These are phyloP conservation scores for Pelargonium fulgidum DNA, from an alignment of 441 rosid species.

Conservation along the genomic window DNA sequence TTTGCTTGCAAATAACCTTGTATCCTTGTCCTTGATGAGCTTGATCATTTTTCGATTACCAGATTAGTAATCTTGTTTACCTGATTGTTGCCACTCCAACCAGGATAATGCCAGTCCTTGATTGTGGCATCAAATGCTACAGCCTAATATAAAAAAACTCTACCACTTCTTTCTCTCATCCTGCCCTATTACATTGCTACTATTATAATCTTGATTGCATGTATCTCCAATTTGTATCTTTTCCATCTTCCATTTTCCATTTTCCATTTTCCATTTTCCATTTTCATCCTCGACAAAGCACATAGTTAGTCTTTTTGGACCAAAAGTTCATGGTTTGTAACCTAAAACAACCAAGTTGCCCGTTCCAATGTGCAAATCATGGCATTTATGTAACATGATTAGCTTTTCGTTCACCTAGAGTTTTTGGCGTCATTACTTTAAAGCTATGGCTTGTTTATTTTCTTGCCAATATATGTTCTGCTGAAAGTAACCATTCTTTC, in stretches of 20 bases:
- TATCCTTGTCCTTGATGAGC: background rate
- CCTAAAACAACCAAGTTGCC: background rate
- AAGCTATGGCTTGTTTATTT: background rate
- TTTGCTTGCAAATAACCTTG: background rate
- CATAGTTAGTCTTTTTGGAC: background rate
- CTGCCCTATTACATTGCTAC: too few species aligned
- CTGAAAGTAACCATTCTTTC: background rate
- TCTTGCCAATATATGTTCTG: background rate
- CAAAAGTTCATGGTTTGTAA: background rate
- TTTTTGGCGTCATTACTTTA: background rate
- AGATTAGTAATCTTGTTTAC: background rate
- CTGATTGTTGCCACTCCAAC: too few species aligned
- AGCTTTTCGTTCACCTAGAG: background rate
- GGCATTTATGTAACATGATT: background rate
- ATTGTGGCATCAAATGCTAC: too few species aligned
- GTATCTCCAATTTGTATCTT: too few species aligned
- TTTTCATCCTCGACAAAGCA: too few species aligned
- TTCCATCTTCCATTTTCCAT: too few species aligned
- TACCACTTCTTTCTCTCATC: too few species aligned
- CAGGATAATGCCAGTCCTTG: too few species aligned
- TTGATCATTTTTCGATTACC: background rate
- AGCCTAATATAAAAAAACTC: too few species aligned
- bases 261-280: background rate
- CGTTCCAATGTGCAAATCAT: background rate
- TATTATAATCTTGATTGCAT: too few species aligned